These are phyloP conservation scores for Umbelopsis sp. DNA, from an alignment of 192 early-diverging fungal species.

Conservation along the genomic window DNA sequence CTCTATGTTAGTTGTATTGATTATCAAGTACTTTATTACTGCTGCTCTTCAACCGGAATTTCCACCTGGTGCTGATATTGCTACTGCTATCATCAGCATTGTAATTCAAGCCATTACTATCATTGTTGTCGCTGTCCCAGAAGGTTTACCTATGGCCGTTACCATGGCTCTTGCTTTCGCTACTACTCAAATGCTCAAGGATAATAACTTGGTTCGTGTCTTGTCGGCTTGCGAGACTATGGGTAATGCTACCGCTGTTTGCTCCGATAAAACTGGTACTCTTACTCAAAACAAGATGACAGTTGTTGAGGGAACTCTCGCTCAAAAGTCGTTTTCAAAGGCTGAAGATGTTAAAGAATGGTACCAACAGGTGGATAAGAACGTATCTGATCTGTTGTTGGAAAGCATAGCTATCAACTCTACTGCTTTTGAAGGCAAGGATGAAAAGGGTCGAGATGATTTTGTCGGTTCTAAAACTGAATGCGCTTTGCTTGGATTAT, in stretches of 20 bases:
- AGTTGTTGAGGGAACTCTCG: constrained; percentile 64
- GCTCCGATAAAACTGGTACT: constrained; percentile 89
- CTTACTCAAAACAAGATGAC: constrained; percentile 87
- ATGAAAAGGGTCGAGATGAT: constrained; percentile 57
- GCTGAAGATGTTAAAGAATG: constrained; percentile 48
- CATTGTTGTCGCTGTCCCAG: constrained; percentile 83
- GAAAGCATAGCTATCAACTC: constrained; percentile 75
- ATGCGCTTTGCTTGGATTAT: constrained; percentile 71
- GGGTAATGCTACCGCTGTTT: constrained; percentile 81
- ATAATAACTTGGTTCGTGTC: constrained; percentile 80
- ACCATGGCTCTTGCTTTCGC: constrained; percentile 85
- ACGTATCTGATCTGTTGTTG: constrained; percentile 45
- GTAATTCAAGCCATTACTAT: constrained; percentile 82
- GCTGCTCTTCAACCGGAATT: constrained; percentile 56
- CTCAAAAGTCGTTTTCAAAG: constrained; percentile 45
- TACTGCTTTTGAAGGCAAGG: constrained; percentile 72
- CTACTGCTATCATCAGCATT: constrained; percentile 65
- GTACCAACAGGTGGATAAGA: constrained; percentile 45
- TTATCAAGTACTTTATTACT: constrained; percentile 64
- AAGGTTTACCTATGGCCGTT: constrained; percentile 87
- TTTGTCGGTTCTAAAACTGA: constrained; percentile 86
- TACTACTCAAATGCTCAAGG: constrained; percentile 79
- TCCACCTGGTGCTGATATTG: constrained; percentile 55
- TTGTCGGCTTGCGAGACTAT: constrained; percentile 83
- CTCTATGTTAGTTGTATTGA: constrained; percentile 78